A percentile compares a stretch with the other conserved stretches of the same genome.
Conservation (phyloP, 1,284 basidiomycete genomes). For the Ustilago loliicola region DNA sequence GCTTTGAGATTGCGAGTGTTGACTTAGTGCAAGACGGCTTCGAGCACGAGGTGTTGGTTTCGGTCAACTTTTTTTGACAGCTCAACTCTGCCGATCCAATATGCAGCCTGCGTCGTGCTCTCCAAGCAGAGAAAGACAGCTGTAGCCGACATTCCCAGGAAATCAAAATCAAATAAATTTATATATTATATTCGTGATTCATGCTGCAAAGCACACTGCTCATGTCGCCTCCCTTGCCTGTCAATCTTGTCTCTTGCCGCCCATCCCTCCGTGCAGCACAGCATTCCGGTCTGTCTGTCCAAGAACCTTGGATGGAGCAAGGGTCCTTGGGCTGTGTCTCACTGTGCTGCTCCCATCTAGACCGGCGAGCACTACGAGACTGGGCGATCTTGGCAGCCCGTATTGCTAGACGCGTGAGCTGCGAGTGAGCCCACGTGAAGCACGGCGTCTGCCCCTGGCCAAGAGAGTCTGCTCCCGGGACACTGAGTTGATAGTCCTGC, state of each 20-base stretch:
- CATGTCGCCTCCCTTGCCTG: slow-evolving; percentile 3
- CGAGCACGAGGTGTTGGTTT: not conserved
- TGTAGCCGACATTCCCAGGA: slow-evolving; percentile 20
- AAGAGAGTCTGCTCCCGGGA: not conserved
- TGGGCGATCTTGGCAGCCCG: slow-evolving; percentile 3
- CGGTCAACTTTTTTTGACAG: slow-evolving; percentile 1
- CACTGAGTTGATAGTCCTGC: not conserved
- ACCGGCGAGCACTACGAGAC: not conserved
- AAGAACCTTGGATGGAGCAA: no score
- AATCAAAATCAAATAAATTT: not conserved
- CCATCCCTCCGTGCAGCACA: slow-evolving; percentile 10
- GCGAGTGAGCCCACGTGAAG: not conserved
- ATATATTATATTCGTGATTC: not conserved
- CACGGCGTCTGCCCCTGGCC: not conserved
- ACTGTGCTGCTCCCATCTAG: no score
- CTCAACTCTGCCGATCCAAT: not conserved
- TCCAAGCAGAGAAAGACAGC: slow-evolving; percentile 3
- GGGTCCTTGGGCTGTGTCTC: not conserved
- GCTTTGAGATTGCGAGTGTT: not conserved
- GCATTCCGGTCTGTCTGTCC: slow-evolving; percentile 8
- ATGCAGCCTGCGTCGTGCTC: slow-evolving; percentile 8
- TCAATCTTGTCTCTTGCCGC: not conserved
- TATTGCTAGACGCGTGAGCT: not conserved
- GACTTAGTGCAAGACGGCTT: not conserved
- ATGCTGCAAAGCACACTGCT: slow-evolving; percentile 11